Evolutionary conservation across 306 rosid genomes (phyloP).

Genomic region (Citrullus amarus): DNA sequence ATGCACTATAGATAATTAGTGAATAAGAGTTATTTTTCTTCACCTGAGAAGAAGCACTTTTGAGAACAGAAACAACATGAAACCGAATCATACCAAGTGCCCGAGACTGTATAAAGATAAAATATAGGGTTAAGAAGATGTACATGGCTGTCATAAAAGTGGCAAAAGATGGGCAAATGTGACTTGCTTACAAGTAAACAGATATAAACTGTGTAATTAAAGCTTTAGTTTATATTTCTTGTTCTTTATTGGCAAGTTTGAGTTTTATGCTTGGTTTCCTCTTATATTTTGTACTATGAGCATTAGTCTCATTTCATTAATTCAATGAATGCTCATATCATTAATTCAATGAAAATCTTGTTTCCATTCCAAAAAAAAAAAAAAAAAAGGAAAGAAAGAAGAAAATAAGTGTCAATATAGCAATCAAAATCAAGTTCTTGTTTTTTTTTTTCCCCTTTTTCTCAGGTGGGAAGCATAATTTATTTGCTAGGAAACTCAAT

Average conservation of each 20-base stretch:
- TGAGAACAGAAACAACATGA: conserved; percentile 74
- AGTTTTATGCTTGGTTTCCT: no score
- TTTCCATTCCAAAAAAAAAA: no score
- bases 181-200: not conserved
- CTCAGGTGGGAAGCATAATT: not conserved
- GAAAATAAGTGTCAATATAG: not conserved
- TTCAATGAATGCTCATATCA: no score
- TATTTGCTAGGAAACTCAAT: not conserved
- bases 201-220: not conserved
- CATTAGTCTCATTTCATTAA: no score
- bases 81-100: conserved; percentile 93
- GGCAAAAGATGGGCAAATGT: not conserved
- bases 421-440: not conserved
- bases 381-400: no score
- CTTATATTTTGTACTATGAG: no score
- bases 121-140: not conserved
- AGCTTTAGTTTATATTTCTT: not conserved
- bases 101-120: conserved; percentile 63
- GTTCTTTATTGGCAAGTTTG: no score
- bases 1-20: not conserved
- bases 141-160: not conserved
- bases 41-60: conserved; percentile 95
- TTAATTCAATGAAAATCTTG: no score
- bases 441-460: not conserved
- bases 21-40: conserved; percentile 17